Conservation (phyloP, 2,329 filamentous ascomycete species). For the Camillea tinctor region DNA sequence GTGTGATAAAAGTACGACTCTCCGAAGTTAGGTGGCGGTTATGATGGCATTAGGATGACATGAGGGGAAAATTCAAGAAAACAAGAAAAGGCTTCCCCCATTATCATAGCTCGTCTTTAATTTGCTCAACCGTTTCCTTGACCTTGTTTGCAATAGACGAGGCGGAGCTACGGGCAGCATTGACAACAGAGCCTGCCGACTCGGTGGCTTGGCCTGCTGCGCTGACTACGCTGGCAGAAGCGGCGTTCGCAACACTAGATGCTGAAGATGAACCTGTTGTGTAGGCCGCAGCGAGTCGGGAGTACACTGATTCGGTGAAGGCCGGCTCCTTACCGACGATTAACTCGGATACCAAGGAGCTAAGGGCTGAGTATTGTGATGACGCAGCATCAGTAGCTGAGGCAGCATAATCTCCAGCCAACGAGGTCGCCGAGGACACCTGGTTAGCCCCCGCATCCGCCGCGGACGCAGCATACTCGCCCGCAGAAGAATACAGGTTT, state of each 20-base stretch:
- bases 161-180: constrained; percentile 15
- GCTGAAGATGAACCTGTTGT: constrained; percentile 61
- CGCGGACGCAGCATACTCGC: constrained; percentile 33
- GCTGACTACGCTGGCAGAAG: constrained; percentile 28
- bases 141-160: constrained; percentile 20
- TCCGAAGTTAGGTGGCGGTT: no score
- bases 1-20: no score
- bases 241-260: constrained; percentile 41
- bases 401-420: constrained; percentile 56
- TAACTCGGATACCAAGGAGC: constrained; percentile 72
- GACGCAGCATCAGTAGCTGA: constrained; percentile 61
- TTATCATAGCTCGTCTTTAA: constrained; percentile 23
- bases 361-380: constrained; percentile 67
- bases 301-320: constrained; percentile 79
- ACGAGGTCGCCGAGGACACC: constrained; percentile 21
- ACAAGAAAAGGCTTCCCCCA: not conserved
- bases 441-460: constrained; percentile 32
- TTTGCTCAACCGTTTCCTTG: constrained; percentile 25
- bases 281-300: constrained; percentile 69
- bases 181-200: constrained; percentile 20
- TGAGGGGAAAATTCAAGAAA: constrained; percentile 3
- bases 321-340: constrained; percentile 74
- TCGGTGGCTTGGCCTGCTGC: constrained; percentile 26
- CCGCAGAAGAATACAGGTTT: constrained; percentile 45
- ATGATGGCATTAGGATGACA: no score